Conservation (phyloP, 2,329 filamentous ascomycete species). For the Aspergillus fructus region DNA sequence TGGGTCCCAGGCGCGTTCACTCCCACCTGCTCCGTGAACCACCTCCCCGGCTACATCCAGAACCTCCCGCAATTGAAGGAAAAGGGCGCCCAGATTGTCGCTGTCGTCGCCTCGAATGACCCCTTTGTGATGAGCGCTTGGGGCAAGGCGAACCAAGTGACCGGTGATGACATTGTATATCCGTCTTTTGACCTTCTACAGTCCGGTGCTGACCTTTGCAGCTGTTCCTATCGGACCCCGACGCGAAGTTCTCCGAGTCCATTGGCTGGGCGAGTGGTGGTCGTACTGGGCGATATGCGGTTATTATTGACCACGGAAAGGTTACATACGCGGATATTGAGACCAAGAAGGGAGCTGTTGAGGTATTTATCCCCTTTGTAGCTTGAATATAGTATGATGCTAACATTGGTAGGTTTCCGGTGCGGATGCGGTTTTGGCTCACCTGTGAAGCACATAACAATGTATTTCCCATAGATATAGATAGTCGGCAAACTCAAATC, state of each 20-base stretch:
- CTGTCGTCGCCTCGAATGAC: slow-evolving; percentile 80
- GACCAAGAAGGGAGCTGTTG: slow-evolving; percentile 38
- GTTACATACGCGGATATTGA: slow-evolving; percentile 76
- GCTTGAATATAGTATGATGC: background rate
- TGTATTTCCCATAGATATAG: background rate
- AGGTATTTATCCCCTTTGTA: slow-evolving; percentile 26
- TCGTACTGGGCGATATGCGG: slow-evolving; percentile 73
- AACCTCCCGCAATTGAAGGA: slow-evolving; percentile 67
- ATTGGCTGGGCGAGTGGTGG: slow-evolving; percentile 70
- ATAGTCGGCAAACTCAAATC: background rate
- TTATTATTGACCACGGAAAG: slow-evolving; percentile 79
- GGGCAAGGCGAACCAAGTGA: slow-evolving; percentile 80
- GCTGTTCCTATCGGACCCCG: slow-evolving; percentile 73
- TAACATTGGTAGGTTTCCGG: slow-evolving; percentile 27
- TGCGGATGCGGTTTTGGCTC: slow-evolving; percentile 34
- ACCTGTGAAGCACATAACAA: slow-evolving; percentile 21
- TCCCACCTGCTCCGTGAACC: slow-evolving; percentile 75
- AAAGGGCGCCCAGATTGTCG: slow-evolving; percentile 78
- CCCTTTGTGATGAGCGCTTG: slow-evolving; percentile 82
- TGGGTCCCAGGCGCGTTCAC: slow-evolving; percentile 67
- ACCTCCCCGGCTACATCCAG: slow-evolving; percentile 75
- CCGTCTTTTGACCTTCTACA: background rate
- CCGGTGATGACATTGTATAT: slow-evolving; percentile 64
- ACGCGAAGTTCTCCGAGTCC: slow-evolving; percentile 69
- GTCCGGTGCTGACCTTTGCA: slow-evolving; percentile 23